Conservation (phyloP, 441 rosid genomes). For the Lagerstroemia fauriei region DNA sequence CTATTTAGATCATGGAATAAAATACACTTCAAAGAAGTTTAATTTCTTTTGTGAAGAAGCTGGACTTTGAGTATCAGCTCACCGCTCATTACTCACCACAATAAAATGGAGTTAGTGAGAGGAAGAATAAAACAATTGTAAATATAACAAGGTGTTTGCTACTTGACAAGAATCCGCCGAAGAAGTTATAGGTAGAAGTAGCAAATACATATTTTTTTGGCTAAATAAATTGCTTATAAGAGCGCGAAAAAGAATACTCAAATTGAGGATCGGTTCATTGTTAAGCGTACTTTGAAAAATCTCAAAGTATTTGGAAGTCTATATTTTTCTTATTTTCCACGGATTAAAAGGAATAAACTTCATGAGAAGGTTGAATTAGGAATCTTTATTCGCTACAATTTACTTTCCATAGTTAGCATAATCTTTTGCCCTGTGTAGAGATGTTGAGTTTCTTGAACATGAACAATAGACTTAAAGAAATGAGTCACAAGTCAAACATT, state of each 20-base stretch:
- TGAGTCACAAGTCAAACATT: neutral
- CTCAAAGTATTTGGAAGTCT: neutral
- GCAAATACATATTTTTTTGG: neutral
- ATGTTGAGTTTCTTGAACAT: neutral
- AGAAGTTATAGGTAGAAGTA: neutral
- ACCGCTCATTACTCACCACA: slow-evolving; percentile 1
- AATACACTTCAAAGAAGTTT: neutral
- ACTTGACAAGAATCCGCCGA: neutral
- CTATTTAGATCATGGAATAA: neutral
- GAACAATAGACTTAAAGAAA: neutral
- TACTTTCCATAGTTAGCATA: neutral
- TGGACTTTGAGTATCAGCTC: neutral
- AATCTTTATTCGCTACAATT: neutral
- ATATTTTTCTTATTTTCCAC: neutral
- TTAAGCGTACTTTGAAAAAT: too few species aligned
- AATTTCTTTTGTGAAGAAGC: neutral
- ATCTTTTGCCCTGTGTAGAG: neutral
- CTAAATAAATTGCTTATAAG: neutral
- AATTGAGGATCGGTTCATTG: neutral
- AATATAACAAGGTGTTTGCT: slow-evolving; percentile 1
- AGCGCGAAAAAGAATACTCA: neutral
- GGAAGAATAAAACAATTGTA: neutral
- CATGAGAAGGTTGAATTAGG: neutral
- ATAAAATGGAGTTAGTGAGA: slow-evolving; percentile 3
- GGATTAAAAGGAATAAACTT: neutral